A percentile compares a stretch with the other conserved stretches of the same genome.
These are phyloP conservation scores for Clavulina sp. DNA, from an alignment of 768 basidiomycete species.

Conservation along the genomic window DNA sequence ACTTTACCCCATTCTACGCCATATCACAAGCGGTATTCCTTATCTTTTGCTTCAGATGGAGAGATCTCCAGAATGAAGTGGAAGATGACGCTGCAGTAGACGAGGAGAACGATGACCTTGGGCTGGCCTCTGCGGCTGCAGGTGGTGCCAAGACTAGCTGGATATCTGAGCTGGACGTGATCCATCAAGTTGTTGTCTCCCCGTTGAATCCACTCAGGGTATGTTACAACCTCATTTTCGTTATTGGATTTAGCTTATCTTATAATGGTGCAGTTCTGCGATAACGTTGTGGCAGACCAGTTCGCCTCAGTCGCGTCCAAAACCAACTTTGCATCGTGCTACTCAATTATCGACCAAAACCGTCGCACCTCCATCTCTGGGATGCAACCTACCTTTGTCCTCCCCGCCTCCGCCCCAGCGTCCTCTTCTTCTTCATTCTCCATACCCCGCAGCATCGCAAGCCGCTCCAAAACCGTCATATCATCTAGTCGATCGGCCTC, in stretches of 20 bases:
- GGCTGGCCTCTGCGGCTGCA: conserved; percentile 14
- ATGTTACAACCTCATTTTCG: conserved; percentile 11
- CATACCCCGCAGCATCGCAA: conserved; percentile 1
- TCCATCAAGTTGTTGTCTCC: conserved; percentile 66
- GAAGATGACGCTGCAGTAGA: conserved; percentile 21
- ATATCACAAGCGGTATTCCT: conserved; percentile 83
- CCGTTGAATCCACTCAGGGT: conserved; percentile 85
- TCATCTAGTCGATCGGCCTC: conserved; percentile 2
- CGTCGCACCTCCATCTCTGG: conserved; percentile 31
- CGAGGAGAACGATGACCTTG: conserved; percentile 34
- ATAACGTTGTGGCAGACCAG: conserved; percentile 73
- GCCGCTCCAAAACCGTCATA: conserved; percentile 10
- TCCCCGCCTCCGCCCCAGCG: not conserved
- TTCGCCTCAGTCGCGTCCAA: conserved; percentile 87
- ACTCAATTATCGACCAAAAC: conserved; percentile 82
- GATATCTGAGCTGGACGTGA: conserved; percentile 62
- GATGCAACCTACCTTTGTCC: conserved; percentile 15
- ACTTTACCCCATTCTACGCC: conserved; percentile 71
- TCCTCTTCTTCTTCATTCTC: not conserved
- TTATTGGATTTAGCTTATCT: not conserved
- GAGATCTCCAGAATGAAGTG: conserved; percentile 50
- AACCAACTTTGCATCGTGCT: conserved; percentile 86
- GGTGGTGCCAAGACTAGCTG: conserved; percentile 37
- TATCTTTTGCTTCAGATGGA: conserved; percentile 96
- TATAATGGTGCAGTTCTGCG: conserved; percentile 46